phyloP scores from a whole-genome alignment of 495 filamentous ascomycete species.

The Trichocladium uniseriatum region DNA sequence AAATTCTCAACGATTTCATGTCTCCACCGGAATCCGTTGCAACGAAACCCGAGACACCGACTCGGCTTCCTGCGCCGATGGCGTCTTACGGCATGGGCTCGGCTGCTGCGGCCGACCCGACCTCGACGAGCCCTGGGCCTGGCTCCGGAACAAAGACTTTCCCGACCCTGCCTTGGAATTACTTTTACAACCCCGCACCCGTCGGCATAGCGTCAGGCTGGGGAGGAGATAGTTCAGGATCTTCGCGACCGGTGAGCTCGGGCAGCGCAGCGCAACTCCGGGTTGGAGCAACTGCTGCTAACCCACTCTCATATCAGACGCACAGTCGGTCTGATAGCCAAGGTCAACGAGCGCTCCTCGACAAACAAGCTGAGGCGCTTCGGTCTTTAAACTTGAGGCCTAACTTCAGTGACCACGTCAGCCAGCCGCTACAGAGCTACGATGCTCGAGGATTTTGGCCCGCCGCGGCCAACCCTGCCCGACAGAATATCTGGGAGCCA shows the following conservation, averaged over 20 bases:
- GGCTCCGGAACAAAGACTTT: slow-evolving; percentile 32
- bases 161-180: slow-evolving; percentile 37
- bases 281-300: neutral
- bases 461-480: neutral
- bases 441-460: slow-evolving; percentile 7
- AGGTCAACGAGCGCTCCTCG: neutral
- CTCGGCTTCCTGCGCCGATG: slow-evolving; percentile 8
- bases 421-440: neutral
- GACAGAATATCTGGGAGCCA: slow-evolving; percentile 8
- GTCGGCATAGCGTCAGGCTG: slow-evolving; percentile 1
- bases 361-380: neutral
- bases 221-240: slow-evolving; percentile 1
- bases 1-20: slow-evolving; percentile 37
- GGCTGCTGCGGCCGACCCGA: slow-evolving; percentile 26
- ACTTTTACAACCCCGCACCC: slow-evolving; percentile 31
- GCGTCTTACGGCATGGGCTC: slow-evolving; percentile 37
- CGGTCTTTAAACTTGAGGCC: neutral
- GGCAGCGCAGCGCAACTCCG: slow-evolving; percentile 6
- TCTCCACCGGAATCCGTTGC: slow-evolving; percentile 25
- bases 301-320: slow-evolving; percentile 2
- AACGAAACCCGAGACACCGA: neutral
- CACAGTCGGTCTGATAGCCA: neutral
- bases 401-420: neutral
- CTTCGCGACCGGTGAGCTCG: slow-evolving; percentile 16
- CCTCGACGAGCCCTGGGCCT: slow-evolving; percentile 22